These are phyloP conservation scores for Phytopythium boreale DNA, from an alignment of 352 stramenopile species.

Conservation along the genomic window DNA sequence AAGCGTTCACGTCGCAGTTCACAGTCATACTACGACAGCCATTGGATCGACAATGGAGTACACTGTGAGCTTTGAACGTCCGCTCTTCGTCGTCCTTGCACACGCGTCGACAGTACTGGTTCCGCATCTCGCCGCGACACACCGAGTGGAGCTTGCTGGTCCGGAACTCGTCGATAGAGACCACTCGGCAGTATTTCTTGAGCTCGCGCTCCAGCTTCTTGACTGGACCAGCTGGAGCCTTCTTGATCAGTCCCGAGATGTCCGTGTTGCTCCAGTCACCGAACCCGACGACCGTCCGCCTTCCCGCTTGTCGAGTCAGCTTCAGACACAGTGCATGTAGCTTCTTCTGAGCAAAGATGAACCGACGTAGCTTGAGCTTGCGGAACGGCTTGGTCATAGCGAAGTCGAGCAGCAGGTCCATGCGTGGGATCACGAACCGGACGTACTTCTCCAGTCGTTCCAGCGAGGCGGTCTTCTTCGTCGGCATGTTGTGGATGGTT, in stretches of 20 bases:
- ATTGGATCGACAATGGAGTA: no score
- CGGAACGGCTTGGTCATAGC: no score
- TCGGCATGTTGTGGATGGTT: no score
- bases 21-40: no score
- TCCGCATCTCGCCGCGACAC: not conserved
- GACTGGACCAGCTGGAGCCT: not conserved
- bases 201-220: not conserved
- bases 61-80: not conserved
- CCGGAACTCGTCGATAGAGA: slow-evolving; percentile 1
- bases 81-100: not conserved
- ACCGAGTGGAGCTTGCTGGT: not conserved
- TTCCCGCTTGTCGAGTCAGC: not conserved
- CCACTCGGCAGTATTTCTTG: not conserved
- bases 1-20: slow-evolving; percentile 48
- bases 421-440: no score
- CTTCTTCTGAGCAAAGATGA: slow-evolving; percentile 14
- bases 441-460: no score
- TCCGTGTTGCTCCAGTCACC: slow-evolving; percentile 13
- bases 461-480: no score
- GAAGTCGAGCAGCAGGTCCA: no score
- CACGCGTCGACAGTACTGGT: not conserved
- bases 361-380: no score
- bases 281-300: slow-evolving; percentile 13
- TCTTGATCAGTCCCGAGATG: slow-evolving; percentile 13
- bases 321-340: slow-evolving; percentile 9